Conservation (phyloP, 441 rosid genomes). For the Adansonia rubrostipa region DNA sequence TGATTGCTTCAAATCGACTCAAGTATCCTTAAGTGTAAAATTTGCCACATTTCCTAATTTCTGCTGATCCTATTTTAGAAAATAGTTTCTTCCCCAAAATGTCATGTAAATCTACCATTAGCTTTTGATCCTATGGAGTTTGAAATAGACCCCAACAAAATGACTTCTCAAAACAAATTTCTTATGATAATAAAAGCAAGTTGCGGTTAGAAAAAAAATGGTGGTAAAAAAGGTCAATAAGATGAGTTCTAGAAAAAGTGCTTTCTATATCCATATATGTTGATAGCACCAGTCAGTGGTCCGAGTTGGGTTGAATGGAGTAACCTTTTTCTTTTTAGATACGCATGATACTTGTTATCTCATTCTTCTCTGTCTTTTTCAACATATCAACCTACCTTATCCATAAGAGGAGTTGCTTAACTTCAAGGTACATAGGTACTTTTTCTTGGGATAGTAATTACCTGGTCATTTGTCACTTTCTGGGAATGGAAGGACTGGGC, state of each 20-base stretch:
- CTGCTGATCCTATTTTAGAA: conserved; percentile 9
- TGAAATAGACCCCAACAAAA: background rate
- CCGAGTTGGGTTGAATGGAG: background rate
- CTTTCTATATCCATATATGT: conserved; percentile 6
- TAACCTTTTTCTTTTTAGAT: background rate
- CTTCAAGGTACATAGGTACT: background rate
- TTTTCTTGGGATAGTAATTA: background rate
- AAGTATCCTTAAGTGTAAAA: background rate
- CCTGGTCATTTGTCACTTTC: background rate
- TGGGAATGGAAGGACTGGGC: background rate
- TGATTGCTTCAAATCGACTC: background rate
- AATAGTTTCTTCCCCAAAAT: background rate
- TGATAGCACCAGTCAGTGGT: background rate
- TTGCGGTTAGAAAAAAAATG: background rate
- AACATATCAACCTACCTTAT: background rate
- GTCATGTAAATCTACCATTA: conserved; percentile 13
- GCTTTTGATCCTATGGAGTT: background rate
- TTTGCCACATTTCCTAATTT: background rate
- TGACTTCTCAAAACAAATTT: background rate
- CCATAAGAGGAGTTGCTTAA: conserved; percentile 13
- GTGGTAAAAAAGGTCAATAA: background rate
- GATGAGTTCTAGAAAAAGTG: conserved; percentile 7
- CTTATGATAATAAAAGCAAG: background rate
- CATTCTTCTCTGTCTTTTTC: background rate
- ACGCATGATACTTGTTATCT: background rate